Conservation (phyloP, 768 basidiomycete genomes). For the Lyophyllum atratum region DNA sequence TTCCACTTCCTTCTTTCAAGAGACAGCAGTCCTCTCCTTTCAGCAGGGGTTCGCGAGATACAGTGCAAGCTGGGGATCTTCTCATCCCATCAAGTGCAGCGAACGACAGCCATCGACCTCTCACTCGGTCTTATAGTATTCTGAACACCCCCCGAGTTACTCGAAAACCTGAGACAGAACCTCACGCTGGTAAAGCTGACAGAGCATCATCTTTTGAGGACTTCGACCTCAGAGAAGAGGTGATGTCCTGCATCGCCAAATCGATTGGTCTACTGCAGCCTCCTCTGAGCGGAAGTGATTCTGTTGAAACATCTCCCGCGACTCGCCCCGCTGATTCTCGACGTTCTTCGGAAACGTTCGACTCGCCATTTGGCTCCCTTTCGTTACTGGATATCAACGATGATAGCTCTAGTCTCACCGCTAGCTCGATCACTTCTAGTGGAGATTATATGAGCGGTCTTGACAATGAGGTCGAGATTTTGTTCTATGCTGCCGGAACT, state of each 20-base stretch:
- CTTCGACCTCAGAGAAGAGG: constrained; percentile 93
- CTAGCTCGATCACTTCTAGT: constrained; percentile 52
- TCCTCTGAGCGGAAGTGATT: constrained; percentile 68
- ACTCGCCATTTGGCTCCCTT: constrained; percentile 72
- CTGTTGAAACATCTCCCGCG: constrained; percentile 66
- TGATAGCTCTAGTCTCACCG: constrained; percentile 68
- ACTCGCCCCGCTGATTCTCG: constrained; percentile 48
- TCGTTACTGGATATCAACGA: constrained; percentile 73
- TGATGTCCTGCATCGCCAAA: constrained; percentile 97
- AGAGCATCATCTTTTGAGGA: constrained; percentile 59
- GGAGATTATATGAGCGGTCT: constrained; percentile 76
- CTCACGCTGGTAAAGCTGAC: constrained; percentile 16
- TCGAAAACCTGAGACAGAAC: constrained; percentile 29
- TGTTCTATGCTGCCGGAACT: constrained; percentile 88
- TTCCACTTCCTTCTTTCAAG: constrained; percentile 4
- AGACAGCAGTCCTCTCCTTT: constrained; percentile 18
- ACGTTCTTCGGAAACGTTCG: constrained; percentile 45
- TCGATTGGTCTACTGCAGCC: constrained; percentile 94
- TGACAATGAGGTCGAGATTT: constrained; percentile 95
- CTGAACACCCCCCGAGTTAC: constrained; percentile 51
- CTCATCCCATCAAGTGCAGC: constrained; percentile 55
- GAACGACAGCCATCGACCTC: constrained; percentile 46
- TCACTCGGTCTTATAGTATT: constrained; percentile 49
- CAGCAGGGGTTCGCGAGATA: constrained; percentile 45
- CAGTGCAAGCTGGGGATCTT: constrained; percentile 79